A percentile compares a stretch with the other conserved stretches of the same genome.
These are phyloP conservation scores for Ophiostoma australiae DNA, from an alignment of 2,329 filamentous ascomycete genomes.

Conservation along the genomic window DNA sequence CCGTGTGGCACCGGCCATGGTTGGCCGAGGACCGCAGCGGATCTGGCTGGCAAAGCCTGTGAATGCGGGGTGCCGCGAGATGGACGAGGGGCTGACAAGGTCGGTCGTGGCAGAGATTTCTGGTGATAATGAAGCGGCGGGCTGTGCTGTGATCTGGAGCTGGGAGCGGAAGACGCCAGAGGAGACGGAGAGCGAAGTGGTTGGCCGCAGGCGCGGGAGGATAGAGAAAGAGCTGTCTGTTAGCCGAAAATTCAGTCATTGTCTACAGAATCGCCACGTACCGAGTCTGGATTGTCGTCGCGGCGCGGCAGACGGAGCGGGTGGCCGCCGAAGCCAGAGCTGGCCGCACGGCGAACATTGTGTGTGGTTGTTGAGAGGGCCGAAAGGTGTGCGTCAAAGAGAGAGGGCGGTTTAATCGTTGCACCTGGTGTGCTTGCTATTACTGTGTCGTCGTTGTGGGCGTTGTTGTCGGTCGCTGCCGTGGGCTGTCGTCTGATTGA, in stretches of 20 bases:
- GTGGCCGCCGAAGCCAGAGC: conserved; percentile 13
- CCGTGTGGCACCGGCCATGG: conserved; percentile 51
- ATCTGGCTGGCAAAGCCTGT: conserved; percentile 43
- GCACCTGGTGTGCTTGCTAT: background rate
- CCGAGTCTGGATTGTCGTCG: conserved; percentile 20
- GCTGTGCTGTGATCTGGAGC: conserved; percentile 8
- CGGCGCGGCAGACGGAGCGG: conserved; percentile 1
- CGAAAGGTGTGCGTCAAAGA: background rate
- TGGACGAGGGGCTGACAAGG: conserved; percentile 42
- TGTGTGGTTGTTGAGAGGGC: background rate
- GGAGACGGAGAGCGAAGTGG: conserved; percentile 21
- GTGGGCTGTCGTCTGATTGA: background rate
- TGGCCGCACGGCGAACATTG: conserved; percentile 21
- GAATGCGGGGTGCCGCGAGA: conserved; percentile 52
- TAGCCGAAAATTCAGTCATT: background rate
- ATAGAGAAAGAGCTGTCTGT: conserved; percentile 33
- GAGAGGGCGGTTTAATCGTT: too few relatives aligned
- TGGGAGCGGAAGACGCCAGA: conserved; percentile 22
- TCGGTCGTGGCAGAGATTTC: conserved; percentile 34
- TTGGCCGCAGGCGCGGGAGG: conserved; percentile 27
- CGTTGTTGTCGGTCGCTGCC: background rate
- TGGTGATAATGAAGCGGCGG: conserved; percentile 24
- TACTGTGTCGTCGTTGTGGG: background rate
- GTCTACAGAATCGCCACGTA: background rate
- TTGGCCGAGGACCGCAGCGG: conserved; percentile 55